Percentiles rank a stretch among this genome's conserved stretches.
Evolutionary conservation across 2,329 filamentous ascomycete genomes (phyloP).

Genomic region (Cercospora zeina): DNA sequence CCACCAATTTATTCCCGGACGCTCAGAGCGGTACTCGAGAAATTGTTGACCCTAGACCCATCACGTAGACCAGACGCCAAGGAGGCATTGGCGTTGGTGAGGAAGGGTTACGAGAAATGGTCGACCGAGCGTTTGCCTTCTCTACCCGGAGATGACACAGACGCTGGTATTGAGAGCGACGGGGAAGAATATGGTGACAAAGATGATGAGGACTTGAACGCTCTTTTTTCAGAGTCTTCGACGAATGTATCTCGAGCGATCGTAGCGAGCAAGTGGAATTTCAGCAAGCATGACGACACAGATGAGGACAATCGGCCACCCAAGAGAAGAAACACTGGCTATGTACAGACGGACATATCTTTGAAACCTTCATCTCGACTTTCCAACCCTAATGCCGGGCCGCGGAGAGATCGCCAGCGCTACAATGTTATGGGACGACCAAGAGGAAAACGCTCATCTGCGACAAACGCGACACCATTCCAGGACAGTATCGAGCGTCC

Average conservation of each 20-base stretch:
- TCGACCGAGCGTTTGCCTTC: neutral
- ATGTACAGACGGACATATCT: too few species aligned
- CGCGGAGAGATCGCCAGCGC: too few species aligned
- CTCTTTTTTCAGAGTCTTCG: neutral
- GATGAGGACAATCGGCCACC: too few species aligned
- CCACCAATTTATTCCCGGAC: neutral
- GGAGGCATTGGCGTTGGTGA: neutral
- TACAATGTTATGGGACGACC: too few species aligned
- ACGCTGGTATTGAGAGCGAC: constrained; percentile 7
- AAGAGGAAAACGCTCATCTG: too few species aligned
- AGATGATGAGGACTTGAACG: neutral
- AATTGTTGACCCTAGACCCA: constrained; percentile 8
- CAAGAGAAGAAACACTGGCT: too few species aligned
- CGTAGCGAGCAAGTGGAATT: neutral
- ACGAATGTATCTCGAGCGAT: neutral
- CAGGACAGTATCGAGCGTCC: too few species aligned
- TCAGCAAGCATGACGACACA: too few species aligned
- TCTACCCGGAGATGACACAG: neutral
- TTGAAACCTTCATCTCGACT: too few species aligned
- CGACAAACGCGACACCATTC: too few species aligned
- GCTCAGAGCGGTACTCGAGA: constrained; percentile 4
- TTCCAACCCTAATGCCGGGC: too few species aligned
- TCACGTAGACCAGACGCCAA: neutral
- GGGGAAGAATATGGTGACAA: neutral
- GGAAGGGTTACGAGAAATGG: constrained; percentile 7